Base-by-base conservation (phyloP, 768 basidiomycete species). In the Saitozyma podzolica region DNA sequence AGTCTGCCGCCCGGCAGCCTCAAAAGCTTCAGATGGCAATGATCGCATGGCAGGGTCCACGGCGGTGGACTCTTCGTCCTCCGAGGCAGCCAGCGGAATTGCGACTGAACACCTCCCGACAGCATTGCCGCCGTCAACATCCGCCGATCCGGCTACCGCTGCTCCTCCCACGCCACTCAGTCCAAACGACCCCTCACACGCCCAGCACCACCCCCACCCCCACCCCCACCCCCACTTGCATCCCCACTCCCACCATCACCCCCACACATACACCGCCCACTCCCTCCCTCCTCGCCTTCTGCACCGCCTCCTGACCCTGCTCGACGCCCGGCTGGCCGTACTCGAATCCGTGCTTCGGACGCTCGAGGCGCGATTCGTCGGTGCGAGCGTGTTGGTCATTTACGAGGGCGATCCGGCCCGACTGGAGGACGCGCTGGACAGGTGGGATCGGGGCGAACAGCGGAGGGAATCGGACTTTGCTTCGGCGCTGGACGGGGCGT, bases 301-400 rank as follows among this genome's bases (percentile, higher is more conserved):
- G 20, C 74, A 87, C 2, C 83, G 84, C 0, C 83, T 93, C 58
- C 82, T 94, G 6, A 72, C 80, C 0, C 81, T 80, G 8, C 79
- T 94, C 20, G 82, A 84, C 0, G 88, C 50, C 9, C 67, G 74
- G 17, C 57, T 74, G 0, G 50, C 50, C 11, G 82, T 84, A 45
- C 84, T 92, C 50, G 81, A 81, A 10, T 75, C 78, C 0, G 82
- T 83, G 0, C 77, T 91, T 50, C 71, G 83, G 0, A 66, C 76
- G 2, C 77, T 88, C 7, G 86, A 95, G 66, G 75, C 92, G 66
- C 85, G 90, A 29, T 90, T 98, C 82, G 85, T 91, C 9, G 93
- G 90, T 8, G 85, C 83, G 29, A 92, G 90, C 69, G 76, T 96
- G 51, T 81, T 99, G 58, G 82, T 98, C 47, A 78, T 94, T 19